Evolutionary conservation across 148 eudicot genomes (phyloP), one percentile per base, ranked within the genome.

Genomic region (Cornus kousa): DNA sequence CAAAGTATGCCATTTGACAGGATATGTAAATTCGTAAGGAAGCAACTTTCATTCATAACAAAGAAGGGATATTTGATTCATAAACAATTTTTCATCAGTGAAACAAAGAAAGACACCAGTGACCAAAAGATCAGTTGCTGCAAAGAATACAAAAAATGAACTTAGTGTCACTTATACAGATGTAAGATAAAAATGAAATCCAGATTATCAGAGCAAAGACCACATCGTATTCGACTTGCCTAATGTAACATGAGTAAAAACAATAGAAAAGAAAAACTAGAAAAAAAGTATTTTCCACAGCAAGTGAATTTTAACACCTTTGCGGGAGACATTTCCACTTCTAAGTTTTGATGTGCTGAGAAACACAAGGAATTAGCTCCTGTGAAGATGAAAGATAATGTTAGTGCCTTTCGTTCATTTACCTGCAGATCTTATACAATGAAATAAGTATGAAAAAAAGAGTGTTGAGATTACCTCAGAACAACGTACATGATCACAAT

Each of bases 401-500:
- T 57, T 50, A 67, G 65, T 74, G 13, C 23, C 71, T 33, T 16
- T 57, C 16, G 28, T n/a, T 73, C 32, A 31, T 9, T n/a, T 9
- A 6, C 7, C 37, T 1, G 12, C 16, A 53, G 55, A 2, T 19
- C 7, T 57, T 53, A 9, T 53, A 53, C 5, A 4, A 14, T 13
- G 22, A 9, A 19, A 48, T 53, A 33, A 24, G 20, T 22, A 31
- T 2, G 3, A 20, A n/a, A 77, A 23, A 14, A 62, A 57, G 5
- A 11, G 10, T 5, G 66, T 9, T 24, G 32, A 72, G 22, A 73
- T 79, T 91, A 96, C 99, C 99, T 94, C 94, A 12, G 97, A 92
- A 78, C 83, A 91, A n/a, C 95, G 94, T 23, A 90, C 85, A 83
- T 87, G 97, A 87, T 96, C 94, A 66, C 81, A 85, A 74, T 77